Evolutionary conservation across 2,329 filamentous ascomycete genomes (phyloP).

Genomic region (Fusarium sororula): DNA sequence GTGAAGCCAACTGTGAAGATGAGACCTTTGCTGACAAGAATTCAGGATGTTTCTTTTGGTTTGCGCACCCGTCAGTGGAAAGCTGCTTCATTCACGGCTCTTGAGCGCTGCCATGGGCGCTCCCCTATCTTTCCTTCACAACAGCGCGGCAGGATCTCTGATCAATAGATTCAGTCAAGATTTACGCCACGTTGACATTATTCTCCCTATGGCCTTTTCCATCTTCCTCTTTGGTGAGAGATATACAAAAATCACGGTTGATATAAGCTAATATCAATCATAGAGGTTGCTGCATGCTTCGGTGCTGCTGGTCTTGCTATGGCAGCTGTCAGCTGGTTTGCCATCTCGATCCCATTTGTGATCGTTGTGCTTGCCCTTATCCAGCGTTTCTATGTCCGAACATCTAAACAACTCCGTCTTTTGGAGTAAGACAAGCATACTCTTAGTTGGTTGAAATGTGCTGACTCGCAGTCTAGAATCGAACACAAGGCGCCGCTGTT

Average conservation of each 20-base stretch:
- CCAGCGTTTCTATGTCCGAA: slow-evolving; percentile 63
- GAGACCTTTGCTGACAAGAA: slow-evolving; percentile 3
- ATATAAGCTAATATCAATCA: background rate
- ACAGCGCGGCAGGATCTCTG: slow-evolving; percentile 41
- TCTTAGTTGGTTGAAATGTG: background rate
- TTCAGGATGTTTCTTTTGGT: slow-evolving; percentile 39
- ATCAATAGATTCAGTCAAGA: slow-evolving; percentile 54
- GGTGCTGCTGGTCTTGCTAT: slow-evolving; percentile 56
- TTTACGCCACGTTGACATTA: slow-evolving; percentile 52
- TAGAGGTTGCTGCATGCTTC: slow-evolving; percentile 48
- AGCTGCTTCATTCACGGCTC: slow-evolving; percentile 37
- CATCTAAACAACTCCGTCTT: slow-evolving; percentile 63
- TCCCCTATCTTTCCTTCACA: slow-evolving; percentile 42
- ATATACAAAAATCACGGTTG: background rate
- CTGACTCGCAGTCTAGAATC: slow-evolving; percentile 31
- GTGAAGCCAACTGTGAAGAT: background rate
- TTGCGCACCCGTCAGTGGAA: slow-evolving; percentile 40
- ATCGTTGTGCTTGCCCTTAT: slow-evolving; percentile 54
- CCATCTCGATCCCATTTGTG: slow-evolving; percentile 56
- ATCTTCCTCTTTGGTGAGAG: slow-evolving; percentile 42
- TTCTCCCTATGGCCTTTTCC: slow-evolving; percentile 45
- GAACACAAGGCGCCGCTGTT: slow-evolving; percentile 48
- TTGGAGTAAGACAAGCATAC: slow-evolving; percentile 50
- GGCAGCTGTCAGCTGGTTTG: slow-evolving; percentile 55
- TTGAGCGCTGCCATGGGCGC: slow-evolving; percentile 41